Conservation (phyloP, 1,284 basidiomycete genomes). For the Naganishia cerealis region DNA sequence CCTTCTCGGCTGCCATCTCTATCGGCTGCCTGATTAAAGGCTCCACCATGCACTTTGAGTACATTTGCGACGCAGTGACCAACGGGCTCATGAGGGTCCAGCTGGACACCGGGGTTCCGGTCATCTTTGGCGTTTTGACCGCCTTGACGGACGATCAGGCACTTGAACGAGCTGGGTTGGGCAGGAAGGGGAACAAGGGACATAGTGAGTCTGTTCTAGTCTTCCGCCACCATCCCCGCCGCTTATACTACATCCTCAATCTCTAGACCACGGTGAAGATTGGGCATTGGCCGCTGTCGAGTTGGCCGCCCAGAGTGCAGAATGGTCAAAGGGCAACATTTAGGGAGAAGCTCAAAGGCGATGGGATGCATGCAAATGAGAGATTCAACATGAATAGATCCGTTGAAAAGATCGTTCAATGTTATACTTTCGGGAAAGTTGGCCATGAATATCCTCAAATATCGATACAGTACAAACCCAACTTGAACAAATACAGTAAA, state of each 20-base stretch:
- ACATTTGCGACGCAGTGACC: conserved; percentile 90
- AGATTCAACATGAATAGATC: too few relatives aligned
- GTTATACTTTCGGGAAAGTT: background rate
- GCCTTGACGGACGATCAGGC: conserved; percentile 92
- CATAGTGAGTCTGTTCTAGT: conserved; percentile 49
- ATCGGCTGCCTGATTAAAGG: conserved; percentile 98
- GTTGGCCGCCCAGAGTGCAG: conserved; percentile 70
- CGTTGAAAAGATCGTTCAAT: too few relatives aligned
- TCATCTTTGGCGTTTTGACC: conserved; percentile 95
- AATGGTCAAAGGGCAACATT: conserved; percentile 71
- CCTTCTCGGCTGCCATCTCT: conserved; percentile 92
- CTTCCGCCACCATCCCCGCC: background rate
- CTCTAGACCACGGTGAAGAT: conserved; percentile 69
- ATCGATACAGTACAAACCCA: conserved; percentile 6
- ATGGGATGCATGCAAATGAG: background rate
- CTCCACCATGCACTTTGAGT: conserved; percentile 95
- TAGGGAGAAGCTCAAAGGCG: conserved; percentile 8
- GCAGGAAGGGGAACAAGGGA: conserved; percentile 50
- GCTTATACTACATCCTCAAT: background rate
- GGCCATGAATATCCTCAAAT: background rate
- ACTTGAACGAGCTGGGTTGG: conserved; percentile 80
- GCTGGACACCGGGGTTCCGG: conserved; percentile 87
- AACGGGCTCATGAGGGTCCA: conserved; percentile 92
- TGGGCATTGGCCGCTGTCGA: conserved; percentile 95
- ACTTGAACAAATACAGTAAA: conserved; percentile 8